Base-by-base conservation (phyloP, 108 stramenopile species). In the Pseudonitzschia pungens region DNA sequence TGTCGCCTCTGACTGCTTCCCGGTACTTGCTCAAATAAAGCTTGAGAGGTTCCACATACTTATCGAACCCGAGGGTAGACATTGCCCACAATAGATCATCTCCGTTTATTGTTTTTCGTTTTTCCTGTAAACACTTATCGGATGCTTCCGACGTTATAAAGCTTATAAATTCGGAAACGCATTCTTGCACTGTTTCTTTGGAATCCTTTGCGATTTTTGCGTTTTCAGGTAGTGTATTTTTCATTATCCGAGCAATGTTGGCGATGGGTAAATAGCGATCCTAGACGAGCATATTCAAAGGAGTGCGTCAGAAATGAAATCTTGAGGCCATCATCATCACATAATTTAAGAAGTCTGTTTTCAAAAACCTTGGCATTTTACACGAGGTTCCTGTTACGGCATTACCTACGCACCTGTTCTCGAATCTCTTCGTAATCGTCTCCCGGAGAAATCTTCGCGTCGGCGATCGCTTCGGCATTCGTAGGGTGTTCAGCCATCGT, bases 181-280 rank as follows among this genome's bases (percentile, higher is more conserved):
- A 98, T 84, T 99, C 99, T 81, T 99, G 98, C 21, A 99, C 97
- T 8, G 96, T 96, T 68, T 99, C 98, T 79, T 99, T 99, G 75
- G 98, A 97, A 68, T 99, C 99, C 78, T 99, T 99, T 72, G 97
- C 96, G 65, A 99, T 98, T 81, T 99, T 99, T 70, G 98, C 98
- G 78, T 95, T 95, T 75, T 95, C 95, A 18, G 99, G 99, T 27
- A 99, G 88, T 28, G 87, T 86, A 70, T 93, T 96, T 84, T 99
- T 99, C 98, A 99, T 99, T 71, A 99, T 99, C 3, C 98, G 88
- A 27, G 94, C 93, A 75, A 99, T 99, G 86, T 98, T 99, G 77
- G 99, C 99, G 59, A 99, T 96, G 15, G 99, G 99, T 36, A 99
- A 87, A 80, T 94, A 99, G 2, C 98, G 93, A 84, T 99, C 99